These are phyloP conservation scores for Dissophora ornata DNA, from an alignment of 192 early-diverging fungal species.

Conservation along the genomic window DNA sequence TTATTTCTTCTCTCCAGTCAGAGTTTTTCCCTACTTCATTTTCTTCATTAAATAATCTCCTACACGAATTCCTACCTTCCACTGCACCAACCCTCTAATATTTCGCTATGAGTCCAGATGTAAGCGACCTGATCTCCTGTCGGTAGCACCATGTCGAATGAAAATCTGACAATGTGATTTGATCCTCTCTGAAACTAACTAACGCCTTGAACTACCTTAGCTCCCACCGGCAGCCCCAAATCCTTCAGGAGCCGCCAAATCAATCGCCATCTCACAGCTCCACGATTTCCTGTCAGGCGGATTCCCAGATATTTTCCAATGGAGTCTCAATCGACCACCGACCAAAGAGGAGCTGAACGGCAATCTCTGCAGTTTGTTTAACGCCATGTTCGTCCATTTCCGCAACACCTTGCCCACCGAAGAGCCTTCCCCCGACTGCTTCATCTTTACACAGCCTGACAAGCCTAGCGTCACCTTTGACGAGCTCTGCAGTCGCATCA, in stretches of 20 bases:
- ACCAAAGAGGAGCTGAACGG: constrained; percentile 49
- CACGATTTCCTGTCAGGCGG: constrained; percentile 48
- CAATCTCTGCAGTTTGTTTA: constrained; percentile 48
- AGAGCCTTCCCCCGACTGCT: constrained; percentile 46
- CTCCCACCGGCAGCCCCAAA: not conserved
- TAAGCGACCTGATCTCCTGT: no score
- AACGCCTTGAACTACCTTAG: not conserved
- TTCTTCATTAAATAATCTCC: no score
- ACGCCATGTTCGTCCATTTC: constrained; percentile 48
- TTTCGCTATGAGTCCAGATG: not conserved
- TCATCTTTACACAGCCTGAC: constrained; percentile 47
- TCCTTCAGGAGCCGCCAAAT: constrained; percentile 14
- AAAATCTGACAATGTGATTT: no score
- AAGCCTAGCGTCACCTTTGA: constrained; percentile 43
- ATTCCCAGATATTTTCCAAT: constrained; percentile 51
- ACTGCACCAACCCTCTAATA: no score
- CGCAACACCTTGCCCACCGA: constrained; percentile 21
- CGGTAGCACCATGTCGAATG: no score
- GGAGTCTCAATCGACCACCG: constrained; percentile 36
- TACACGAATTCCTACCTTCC: no score
- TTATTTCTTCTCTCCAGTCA: not conserved
- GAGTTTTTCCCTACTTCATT: not conserved
- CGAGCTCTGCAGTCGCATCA: constrained; percentile 50
- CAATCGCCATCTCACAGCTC: constrained; percentile 50
- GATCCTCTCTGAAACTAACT: not conserved